Base-by-base conservation (phyloP, 176 grass and related monocot species). In the Oryza meyeriana region DNA sequence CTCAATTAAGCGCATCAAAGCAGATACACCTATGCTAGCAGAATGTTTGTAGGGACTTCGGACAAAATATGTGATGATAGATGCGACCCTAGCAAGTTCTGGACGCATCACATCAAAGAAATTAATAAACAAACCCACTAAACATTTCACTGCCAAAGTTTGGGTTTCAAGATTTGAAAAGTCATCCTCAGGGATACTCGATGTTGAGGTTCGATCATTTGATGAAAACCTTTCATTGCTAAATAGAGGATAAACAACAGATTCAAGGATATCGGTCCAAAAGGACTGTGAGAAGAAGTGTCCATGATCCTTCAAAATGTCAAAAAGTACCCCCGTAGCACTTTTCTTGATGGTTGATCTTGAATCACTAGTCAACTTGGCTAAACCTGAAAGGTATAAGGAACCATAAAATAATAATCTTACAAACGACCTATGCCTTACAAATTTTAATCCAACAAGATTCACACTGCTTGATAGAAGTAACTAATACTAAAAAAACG, bases 261-360 rank as follows among this genome's bases (percentile, higher is more conserved):
- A 86, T 73, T 92, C 87, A 84, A 99, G 91, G 12, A 99, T 91
- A 74, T 58, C 88, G 24, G 76, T 72, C 96, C 96, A 99, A 76
- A 99, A 92, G 5, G 64, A 69, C 76, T 70, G 39, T 1, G 96
- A 91, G 62, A 99, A 99, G 48, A 93, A 79, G 85, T 88, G 82
- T 42, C 96, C 93, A 76, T 95, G 93, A 73, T 99, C 96, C 67
- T 99, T 93, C 59, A 99, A 88, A 77, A 99, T 99, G 83, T 95
- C 96, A 88, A 99, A 99, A 82, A 99, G 91, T 68, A 99, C 96
- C 72, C 90, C 91, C 66, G 93, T 82, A 81, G 93, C 90, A 88
- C 93, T 87, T 93, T 88, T 95, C 59, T 87, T 86, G 22, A 99
- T 91, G 36, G 91, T 95, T 81, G 89, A 73, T 79, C 93, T 95